Base-by-base conservation (phyloP, 495 filamentous ascomycete species). In the Jackrogersella minutella region DNA sequence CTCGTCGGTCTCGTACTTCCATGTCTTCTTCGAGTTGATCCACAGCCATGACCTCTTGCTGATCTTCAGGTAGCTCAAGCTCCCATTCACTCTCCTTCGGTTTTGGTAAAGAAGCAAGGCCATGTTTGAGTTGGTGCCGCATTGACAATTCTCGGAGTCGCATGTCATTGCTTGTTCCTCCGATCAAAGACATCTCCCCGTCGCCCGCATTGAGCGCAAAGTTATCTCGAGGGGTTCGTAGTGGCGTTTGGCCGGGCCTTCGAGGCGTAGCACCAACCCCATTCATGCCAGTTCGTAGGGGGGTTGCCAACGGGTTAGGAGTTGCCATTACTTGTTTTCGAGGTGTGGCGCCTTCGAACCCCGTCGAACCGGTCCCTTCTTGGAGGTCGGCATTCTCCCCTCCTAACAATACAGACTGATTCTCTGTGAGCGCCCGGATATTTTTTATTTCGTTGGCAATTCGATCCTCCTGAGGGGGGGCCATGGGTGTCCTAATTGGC, bases 391-490 rank as follows among this genome's bases (percentile, higher is more conserved):
- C 93, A 69, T 97, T 98, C 60, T 98, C 96, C 0, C 94, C 95
- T 56, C 95, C 95, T 14, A 98, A 84, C 13, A 99, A 81, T 14
- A 92, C 96, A n/a, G 94, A 97, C 72, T 97, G 91, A 0, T 95
- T 98, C 71, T 97, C 91, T 0, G 93, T 97, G 43, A 97, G 80
- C 5, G 93, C 92, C 36, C 92, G 85, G 55, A 97, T 97, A 74
- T 99, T 98, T 62, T 87, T 89, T 59, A 98, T 96, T 76, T 99
- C 95, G 72, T 98, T 99, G 51, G 94, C 92, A 51, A 99, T 92
- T 64, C 90, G 88, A 74, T 99, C 96, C 72, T 98, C 93, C 73
- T 96, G 91, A 6, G 93, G 90, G 0, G 95, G 90, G 14, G 93
- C 93, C 71, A 88, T 85, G 1, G 95, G 95, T 33, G 95, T 99